A percentile compares a stretch with the other conserved stretches of the same genome.
Conservation (phyloP, 2,329 filamentous ascomycete species). For the Apiospora pterosperma region DNA sequence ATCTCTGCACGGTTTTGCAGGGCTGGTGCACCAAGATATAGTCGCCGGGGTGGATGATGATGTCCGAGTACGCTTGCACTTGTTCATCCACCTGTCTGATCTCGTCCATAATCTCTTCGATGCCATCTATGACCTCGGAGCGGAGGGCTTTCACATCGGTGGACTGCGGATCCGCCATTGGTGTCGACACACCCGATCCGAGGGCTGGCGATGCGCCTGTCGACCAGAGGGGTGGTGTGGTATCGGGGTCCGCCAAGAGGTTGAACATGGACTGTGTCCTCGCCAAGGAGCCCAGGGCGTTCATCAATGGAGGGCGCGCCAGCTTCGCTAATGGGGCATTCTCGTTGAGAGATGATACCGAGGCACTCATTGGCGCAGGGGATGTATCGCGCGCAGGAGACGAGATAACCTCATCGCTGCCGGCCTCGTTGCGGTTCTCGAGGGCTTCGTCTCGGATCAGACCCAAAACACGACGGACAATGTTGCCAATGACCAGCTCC, state of each 20-base stretch:
- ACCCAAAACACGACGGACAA: slow-evolving; percentile 84
- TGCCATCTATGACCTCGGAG: slow-evolving; percentile 88
- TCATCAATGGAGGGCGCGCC: slow-evolving; percentile 57
- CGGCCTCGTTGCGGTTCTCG: slow-evolving; percentile 67
- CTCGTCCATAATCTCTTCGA: slow-evolving; percentile 94
- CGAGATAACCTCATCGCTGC: slow-evolving; percentile 48
- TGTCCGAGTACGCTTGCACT: slow-evolving; percentile 82
- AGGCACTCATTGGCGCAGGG: neutral
- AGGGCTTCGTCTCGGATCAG: slow-evolving; percentile 89
- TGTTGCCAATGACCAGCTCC: slow-evolving; percentile 91
- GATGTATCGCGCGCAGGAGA: slow-evolving; percentile 14
- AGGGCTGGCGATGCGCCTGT: slow-evolving; percentile 43
- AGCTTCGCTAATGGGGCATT: slow-evolving; percentile 12
- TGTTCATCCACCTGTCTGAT: slow-evolving; percentile 90
- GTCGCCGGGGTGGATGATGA: slow-evolving; percentile 91
- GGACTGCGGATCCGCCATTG: slow-evolving; percentile 34
- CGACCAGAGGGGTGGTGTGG: slow-evolving; percentile 46
- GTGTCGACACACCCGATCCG: slow-evolving; percentile 48
- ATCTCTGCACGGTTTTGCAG: slow-evolving; percentile 82
- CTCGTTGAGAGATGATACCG: neutral
- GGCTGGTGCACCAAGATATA: slow-evolving; percentile 87
- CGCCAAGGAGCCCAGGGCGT: slow-evolving; percentile 61
- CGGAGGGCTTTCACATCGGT: slow-evolving; percentile 67
- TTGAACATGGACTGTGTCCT: slow-evolving; percentile 80
- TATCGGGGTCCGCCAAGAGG: slow-evolving; percentile 68